phyloP scores from a whole-genome alignment of 139 green algal species.

The Edaphochlamys debaryana region DNA sequence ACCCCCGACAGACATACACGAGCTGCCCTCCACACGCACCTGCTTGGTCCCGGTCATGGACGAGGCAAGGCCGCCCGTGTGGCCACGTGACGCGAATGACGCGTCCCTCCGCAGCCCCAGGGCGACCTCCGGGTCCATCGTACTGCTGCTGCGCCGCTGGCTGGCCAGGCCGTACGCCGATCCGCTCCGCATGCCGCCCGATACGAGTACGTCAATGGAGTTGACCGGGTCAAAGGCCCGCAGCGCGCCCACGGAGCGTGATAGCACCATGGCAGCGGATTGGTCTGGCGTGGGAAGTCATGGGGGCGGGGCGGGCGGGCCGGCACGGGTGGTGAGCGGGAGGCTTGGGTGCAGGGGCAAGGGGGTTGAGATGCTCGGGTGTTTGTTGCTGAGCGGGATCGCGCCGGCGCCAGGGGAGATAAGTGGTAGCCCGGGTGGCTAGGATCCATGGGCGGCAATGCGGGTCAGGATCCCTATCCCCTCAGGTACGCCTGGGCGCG shows the following conservation, averaged over 20 bases:
- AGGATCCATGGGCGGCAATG: no score
- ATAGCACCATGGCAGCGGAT: conserved; percentile 34
- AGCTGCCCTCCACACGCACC: background rate
- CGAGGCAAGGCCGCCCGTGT: background rate
- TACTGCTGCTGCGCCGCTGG: background rate
- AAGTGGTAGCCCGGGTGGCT: no score
- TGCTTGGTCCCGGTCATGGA: conserved; percentile 13
- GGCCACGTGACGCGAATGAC: background rate
- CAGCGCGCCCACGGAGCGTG: conserved; percentile 6
- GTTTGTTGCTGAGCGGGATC: no score
- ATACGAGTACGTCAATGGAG: conserved; percentile 34
- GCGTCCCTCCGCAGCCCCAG: background rate
- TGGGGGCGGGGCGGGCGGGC: no score
- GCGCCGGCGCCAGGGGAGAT: no score
- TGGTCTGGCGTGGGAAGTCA: conserved; percentile 36
- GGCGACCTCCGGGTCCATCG: background rate
- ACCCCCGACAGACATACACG: no score
- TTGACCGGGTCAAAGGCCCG: conserved; percentile 32
- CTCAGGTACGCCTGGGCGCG: no score
- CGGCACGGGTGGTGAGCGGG: no score
- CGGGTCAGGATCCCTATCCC: no score
- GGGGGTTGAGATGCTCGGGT: no score
- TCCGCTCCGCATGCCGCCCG: conserved; percentile 24
- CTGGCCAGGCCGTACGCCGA: background rate
- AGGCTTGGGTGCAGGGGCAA: no score